Evolutionary conservation across 2,329 filamentous ascomycete genomes (phyloP), one percentile per base, ranked within the genome.

Genomic region (Blastomyces silverae): DNA sequence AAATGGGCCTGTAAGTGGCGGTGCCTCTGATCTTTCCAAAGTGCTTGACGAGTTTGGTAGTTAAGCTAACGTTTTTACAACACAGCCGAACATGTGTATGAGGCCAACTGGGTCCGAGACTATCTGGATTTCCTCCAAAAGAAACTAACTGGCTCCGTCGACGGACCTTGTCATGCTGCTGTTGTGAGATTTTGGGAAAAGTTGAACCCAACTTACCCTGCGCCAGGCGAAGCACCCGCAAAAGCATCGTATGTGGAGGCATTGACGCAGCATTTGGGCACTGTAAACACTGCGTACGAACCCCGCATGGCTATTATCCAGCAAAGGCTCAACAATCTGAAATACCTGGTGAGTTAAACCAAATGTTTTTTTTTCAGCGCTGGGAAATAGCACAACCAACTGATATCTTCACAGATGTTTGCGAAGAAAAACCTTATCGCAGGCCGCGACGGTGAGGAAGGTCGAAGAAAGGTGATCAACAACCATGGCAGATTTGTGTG

Each of bases 11-110:
- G 56, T 64, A 39, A 59, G 56, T 50, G 2, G 20, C n/a, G 15
- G n/a, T n/a, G 3, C 20, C 31, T 13, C 25, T 20, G 7, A 44
- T 20, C 17, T 52, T 53, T 42, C 10, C 2, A 62, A 22, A 20
- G 1, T 62, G 34, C 20, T 42, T 53, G n/a, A 34, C 6, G 2
- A 15, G 34, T 10, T 17, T 15, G 8, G 8, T 17, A n/a, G n/a
- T n/a, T n/a, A 10, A 37, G 28, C 34, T 62, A 25, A 64, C 58
- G 20, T 15, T 37, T 8, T 10, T 28, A 10, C 37, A 57, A 53
- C 22, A 50, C 15, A 62, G 64, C 64, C 28, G 64, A 64, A 44
- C 64, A 64, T 62, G 48, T 64, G 3, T 64, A 64, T 31, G 64
- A 64, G 22, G 64, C 56, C 37, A 64, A 64, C 46, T 64, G 64